Conservation (phyloP, 2,329 filamentous ascomycete species). For the Hymenoscyphus scutula region DNA sequence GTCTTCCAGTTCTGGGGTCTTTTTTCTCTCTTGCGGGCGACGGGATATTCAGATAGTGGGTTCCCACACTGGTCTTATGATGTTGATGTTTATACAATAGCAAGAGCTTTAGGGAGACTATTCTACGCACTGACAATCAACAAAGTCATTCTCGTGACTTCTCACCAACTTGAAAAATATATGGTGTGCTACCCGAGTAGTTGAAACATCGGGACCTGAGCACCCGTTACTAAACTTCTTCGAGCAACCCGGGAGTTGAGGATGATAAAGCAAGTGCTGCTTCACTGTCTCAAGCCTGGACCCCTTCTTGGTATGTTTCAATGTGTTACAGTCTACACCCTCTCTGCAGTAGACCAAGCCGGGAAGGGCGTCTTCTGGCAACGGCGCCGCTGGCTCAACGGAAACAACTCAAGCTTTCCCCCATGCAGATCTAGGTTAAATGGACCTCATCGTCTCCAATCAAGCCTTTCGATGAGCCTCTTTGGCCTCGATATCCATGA, state of each 20-base stretch:
- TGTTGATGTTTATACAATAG: conserved; percentile 32
- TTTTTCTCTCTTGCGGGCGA: conserved; percentile 21
- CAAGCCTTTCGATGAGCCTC: conserved; percentile 16
- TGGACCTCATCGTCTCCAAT: conserved; percentile 7
- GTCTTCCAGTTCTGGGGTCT: conserved; percentile 20
- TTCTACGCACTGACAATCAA: conserved; percentile 1
- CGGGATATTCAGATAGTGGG: conserved; percentile 23
- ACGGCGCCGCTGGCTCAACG: too few relatives aligned
- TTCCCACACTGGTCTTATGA: conserved; percentile 22
- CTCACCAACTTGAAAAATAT: background rate
- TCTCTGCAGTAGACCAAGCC: background rate
- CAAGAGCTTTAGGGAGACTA: conserved; percentile 17
- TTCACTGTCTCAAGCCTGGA: background rate
- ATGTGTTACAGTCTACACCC: background rate
- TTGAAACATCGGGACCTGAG: conserved; percentile 9
- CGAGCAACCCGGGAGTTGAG: background rate
- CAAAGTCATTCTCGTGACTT: conserved; percentile 9
- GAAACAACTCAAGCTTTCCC: conserved; percentile 16
- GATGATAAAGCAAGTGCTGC: background rate
- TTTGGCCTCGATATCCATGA: conserved; percentile 8
- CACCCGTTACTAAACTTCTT: background rate
- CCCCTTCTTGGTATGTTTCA: background rate
- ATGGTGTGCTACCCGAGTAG: background rate
- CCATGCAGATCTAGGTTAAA: conserved; percentile 11
- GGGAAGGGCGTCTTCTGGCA: too few relatives aligned